Conservation (phyloP, 2,329 filamentous ascomycete genomes). For the Colletotrichum somersetense region DNA sequence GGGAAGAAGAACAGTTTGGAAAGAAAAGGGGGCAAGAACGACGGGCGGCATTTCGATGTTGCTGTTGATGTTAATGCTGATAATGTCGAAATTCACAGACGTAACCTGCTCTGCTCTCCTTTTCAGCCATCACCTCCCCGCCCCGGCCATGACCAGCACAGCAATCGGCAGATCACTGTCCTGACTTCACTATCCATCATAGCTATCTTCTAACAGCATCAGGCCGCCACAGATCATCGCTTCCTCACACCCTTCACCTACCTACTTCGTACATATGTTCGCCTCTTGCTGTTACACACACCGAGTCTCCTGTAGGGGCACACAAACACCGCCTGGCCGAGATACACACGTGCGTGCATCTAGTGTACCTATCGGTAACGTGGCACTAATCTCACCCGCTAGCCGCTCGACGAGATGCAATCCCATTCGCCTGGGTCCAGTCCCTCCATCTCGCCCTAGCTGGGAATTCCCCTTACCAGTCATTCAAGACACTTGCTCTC, state of each 20-base stretch:
- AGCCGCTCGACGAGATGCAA: neutral
- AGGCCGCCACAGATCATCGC: neutral
- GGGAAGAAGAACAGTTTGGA: too few species aligned
- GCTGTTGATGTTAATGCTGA: neutral
- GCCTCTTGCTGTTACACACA: constrained; percentile 3
- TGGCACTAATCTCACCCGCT: neutral
- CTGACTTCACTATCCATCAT: neutral
- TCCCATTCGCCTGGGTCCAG: constrained; percentile 26
- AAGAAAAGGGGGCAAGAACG: neutral
- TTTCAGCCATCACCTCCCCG: neutral
- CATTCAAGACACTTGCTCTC: constrained; percentile 7
- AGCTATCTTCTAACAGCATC: neutral
- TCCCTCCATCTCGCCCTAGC: constrained; percentile 9
- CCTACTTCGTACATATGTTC: neutral
- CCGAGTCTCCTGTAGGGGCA: neutral
- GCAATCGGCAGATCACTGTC: neutral
- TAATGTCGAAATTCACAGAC: neutral
- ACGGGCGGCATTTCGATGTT: neutral
- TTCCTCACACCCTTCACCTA: neutral
- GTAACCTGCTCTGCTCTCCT: neutral
- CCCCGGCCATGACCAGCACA: neutral
- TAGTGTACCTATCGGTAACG: neutral
- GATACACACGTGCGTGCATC: neutral
- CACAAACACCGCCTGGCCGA: neutral
- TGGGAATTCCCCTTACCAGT: constrained; percentile 5